Evolutionary conservation across 1,284 basidiomycete species (phyloP).

Genomic region (Puccinia hordei): DNA sequence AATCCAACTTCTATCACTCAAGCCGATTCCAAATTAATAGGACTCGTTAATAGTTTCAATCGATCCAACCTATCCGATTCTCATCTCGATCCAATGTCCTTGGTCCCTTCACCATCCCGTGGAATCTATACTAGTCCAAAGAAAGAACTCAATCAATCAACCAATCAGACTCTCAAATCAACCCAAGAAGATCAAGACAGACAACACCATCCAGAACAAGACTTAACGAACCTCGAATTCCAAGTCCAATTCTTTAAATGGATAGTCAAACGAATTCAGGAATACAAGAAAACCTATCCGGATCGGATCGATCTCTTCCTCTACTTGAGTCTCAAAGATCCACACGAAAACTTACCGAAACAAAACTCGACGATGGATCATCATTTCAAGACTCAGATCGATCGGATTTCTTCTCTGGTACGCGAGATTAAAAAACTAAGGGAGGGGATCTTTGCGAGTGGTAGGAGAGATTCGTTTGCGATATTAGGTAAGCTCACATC

Average conservation of each 20-base stretch:
- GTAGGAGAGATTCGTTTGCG: constrained; percentile 36
- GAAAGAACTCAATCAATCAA: neutral
- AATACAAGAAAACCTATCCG: constrained; percentile 23
- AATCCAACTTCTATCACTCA: neutral
- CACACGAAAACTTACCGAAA: neutral
- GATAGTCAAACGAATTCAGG: constrained; percentile 11
- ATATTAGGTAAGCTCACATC: constrained; percentile 34
- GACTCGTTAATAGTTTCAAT: constrained; percentile 27
- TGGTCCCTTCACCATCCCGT: constrained; percentile 43
- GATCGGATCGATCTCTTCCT: constrained; percentile 29
- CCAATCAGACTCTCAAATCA: neutral
- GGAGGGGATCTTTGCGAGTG: constrained; percentile 46
- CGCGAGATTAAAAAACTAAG: constrained; percentile 41
- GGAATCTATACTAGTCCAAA: constrained; percentile 14
- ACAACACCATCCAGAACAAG: neutral
- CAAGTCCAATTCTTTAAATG: constrained; percentile 39
- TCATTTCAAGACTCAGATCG: constrained; percentile 17
- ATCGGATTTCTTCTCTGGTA: constrained; percentile 15
- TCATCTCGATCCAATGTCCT: constrained; percentile 43
- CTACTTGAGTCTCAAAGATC: constrained; percentile 12
- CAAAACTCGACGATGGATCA: neutral
- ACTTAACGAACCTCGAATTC: constrained; percentile 35
- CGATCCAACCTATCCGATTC: neutral
- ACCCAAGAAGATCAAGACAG: neutral
- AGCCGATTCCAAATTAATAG: constrained; percentile 11